Conservation (phyloP, 441 rosid genomes). For the Euphorbia schlechtendalii region DNA sequence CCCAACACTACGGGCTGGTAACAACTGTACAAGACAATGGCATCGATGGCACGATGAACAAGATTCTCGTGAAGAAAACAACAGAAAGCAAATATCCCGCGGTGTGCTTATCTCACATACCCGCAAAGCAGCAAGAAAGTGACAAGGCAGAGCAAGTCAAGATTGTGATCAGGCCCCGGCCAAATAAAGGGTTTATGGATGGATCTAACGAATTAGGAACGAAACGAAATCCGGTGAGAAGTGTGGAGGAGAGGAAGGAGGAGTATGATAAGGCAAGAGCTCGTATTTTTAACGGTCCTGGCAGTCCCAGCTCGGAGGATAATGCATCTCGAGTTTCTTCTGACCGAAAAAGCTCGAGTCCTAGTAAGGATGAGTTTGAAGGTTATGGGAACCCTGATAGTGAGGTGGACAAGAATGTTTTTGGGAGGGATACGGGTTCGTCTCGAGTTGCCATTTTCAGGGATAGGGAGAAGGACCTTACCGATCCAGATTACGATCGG, state of each 20-base stretch:
- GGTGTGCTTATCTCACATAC: slow-evolving; percentile 61
- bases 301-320: slow-evolving; percentile 52
- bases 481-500: slow-evolving; percentile 94
- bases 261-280: slow-evolving; percentile 84
- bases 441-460: slow-evolving; percentile 84
- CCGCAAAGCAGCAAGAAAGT: slow-evolving; percentile 55
- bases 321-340: slow-evolving; percentile 28
- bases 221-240: slow-evolving; percentile 47
- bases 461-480: slow-evolving; percentile 88
- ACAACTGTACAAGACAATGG: slow-evolving; percentile 68
- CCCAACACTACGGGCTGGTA: slow-evolving; percentile 86
- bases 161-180: slow-evolving; percentile 61
- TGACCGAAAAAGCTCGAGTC: slow-evolving; percentile 32
- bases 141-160: slow-evolving; percentile 58
- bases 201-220: slow-evolving; percentile 44
- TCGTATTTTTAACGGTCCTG: slow-evolving; percentile 71
- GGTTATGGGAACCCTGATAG: slow-evolving; percentile 29
- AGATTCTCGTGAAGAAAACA: slow-evolving; percentile 55
- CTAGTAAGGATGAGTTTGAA: slow-evolving; percentile 51
- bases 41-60: slow-evolving; percentile 59
- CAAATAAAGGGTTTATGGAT: slow-evolving; percentile 44
- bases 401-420: slow-evolving; percentile 46
- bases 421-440: slow-evolving; percentile 41
- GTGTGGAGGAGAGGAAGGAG: slow-evolving; percentile 92
- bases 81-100: slow-evolving; percentile 58